These are phyloP conservation scores for Leccinum solheimii DNA, from an alignment of 1,284 basidiomycete genomes.

Conservation along the genomic window DNA sequence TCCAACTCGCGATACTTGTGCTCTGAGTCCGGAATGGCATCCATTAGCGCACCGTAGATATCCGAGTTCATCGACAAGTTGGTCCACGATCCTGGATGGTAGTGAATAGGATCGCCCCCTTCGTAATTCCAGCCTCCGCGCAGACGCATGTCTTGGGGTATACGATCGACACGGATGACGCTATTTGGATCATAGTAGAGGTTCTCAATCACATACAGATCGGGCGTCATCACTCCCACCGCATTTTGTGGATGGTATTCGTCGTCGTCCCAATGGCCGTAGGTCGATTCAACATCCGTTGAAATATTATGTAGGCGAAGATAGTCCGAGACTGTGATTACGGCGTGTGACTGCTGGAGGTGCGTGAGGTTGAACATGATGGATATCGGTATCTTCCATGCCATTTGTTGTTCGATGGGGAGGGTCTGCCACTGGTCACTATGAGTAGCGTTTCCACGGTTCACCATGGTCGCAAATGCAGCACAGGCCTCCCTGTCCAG, in stretches of 20 bases:
- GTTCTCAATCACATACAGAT: conserved; percentile 40
- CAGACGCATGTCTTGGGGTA: conserved; percentile 34
- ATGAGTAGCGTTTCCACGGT: conserved; percentile 38
- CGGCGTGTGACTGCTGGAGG: conserved; percentile 38
- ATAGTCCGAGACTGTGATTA: conserved; percentile 45
- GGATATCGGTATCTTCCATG: conserved; percentile 39
- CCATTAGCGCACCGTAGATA: conserved; percentile 21
- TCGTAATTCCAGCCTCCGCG: conserved; percentile 31
- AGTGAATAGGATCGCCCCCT: conserved; percentile 20
- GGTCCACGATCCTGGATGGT: conserved; percentile 27
- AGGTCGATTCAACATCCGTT: conserved; percentile 34
- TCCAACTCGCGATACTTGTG: conserved; percentile 11
- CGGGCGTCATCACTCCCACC: conserved; percentile 16
- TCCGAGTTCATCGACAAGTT: conserved; percentile 17
- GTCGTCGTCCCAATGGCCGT: conserved; percentile 40
- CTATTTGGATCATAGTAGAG: conserved; percentile 38
- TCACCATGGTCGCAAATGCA: conserved; percentile 41
- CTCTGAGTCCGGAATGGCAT: conserved; percentile 11
- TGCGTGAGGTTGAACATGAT: conserved; percentile 50
- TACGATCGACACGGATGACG: conserved; percentile 38
- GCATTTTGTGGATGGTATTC: conserved; percentile 25
- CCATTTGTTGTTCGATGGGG: conserved; percentile 44
- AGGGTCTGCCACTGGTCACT: conserved; percentile 42
- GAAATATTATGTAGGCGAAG: conserved; percentile 42
- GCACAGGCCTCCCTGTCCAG: conserved; percentile 31